These are phyloP conservation scores for Gaillardinia entomophila DNA, from an alignment of 805 yeast species.

Conservation along the genomic window DNA sequence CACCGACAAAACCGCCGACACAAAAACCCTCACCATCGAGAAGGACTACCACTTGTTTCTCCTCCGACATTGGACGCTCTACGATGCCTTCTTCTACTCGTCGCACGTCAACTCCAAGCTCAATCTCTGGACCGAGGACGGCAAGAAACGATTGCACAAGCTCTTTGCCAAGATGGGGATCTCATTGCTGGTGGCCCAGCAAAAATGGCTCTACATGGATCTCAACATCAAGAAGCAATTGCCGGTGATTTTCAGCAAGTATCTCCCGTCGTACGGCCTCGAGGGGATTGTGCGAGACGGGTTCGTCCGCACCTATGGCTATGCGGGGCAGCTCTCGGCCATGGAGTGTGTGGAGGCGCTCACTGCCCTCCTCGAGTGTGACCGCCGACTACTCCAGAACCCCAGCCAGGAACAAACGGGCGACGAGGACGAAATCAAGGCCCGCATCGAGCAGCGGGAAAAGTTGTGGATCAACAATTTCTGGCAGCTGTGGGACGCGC, in stretches of 20 bases:
- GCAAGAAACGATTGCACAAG: slow-evolving; percentile 78
- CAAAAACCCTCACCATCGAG: slow-evolving; percentile 55
- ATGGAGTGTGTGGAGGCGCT: slow-evolving; percentile 90
- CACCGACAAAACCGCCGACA: slow-evolving; percentile 31
- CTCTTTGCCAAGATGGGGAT: slow-evolving; percentile 97
- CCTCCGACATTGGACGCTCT: slow-evolving; percentile 87
- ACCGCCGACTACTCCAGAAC: slow-evolving; percentile 22
- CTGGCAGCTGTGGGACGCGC: slow-evolving; percentile 57
- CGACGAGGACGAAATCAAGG: slow-evolving; percentile 18
- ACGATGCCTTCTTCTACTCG: slow-evolving; percentile 88
- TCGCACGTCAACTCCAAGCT: slow-evolving; percentile 85
- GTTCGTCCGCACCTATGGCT: slow-evolving; percentile 81
- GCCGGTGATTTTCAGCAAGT: slow-evolving; percentile 61
- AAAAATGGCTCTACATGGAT: slow-evolving; percentile 89
- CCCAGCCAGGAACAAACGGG: slow-evolving; percentile 4
- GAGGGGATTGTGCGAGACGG: slow-evolving; percentile 84
- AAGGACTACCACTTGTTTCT: slow-evolving; percentile 82
- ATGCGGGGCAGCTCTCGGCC: slow-evolving; percentile 80
- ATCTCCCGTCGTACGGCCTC: slow-evolving; percentile 70
- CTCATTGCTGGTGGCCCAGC: slow-evolving; percentile 80
- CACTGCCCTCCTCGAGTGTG: slow-evolving; percentile 75
- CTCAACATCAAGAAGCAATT: slow-evolving; percentile 69
- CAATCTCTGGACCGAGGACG: slow-evolving; percentile 86
- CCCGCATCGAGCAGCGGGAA: slow-evolving; percentile 38
- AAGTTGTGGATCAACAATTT: slow-evolving; percentile 70